Evolutionary conservation across 805 yeast species (phyloP), one percentile per base, ranked within the genome.

Genomic region (Debaryomyces prosopidis): DNA sequence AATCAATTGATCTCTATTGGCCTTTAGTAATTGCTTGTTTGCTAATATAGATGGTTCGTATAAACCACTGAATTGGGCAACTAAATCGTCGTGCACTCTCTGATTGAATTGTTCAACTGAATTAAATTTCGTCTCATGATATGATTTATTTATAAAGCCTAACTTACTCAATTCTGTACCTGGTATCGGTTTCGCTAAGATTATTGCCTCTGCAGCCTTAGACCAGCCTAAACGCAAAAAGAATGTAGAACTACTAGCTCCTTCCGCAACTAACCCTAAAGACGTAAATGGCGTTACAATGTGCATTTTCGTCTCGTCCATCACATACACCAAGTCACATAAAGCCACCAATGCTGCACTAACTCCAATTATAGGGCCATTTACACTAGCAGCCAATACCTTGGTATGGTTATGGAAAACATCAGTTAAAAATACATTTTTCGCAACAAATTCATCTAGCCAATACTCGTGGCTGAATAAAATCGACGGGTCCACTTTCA

Each of bases 281-380:
- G 84, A 85, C 36, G 90, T 81, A 65, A 89, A 89, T 5, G 97
- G 96, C 12, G 83, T 76, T 57, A 84, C 76, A 49, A 89, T 58
- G 58, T 66, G 82, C 48, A 82, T 78, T 40, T 79, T 76, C 31
- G 75, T 69, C 38, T 75, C 78, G 55, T 83, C 80, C 52, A 75
- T 78, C 10, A 85, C 84, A 59, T 87, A 89, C 8, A 89, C 74
- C 47, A 89, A 73, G 65, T 89, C 97, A 63, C 87, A 81, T 43
- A 86, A 67, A n/a, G 85, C 79, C 10, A 88, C 84, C 42, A 89
- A 63, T 0, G 90, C 89, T 2, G 91, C 81, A 27, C 83, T 71
- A 46, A 89, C 73, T 0, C 97, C 97, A 47, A 89, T 77, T 5
- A 82, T 95, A 0, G 97, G 96, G 0, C 97, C 97, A 60, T 89